Conservation (phyloP, 2,329 filamentous ascomycete species). For the Waltergamsia citrina region DNA sequence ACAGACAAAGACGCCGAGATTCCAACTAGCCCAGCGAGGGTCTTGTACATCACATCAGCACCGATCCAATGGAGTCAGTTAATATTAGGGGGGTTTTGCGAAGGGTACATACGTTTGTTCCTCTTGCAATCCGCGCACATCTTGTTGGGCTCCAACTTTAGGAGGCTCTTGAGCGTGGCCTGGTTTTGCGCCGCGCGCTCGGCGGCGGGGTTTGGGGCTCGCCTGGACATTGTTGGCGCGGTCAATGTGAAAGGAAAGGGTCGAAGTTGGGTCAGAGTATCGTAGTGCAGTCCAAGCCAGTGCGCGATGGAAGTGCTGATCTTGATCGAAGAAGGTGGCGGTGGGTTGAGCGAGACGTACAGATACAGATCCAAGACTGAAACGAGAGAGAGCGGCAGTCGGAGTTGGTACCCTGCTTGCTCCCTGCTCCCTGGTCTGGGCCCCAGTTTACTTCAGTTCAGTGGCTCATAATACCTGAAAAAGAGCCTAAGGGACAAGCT, state of each 20-base stretch:
- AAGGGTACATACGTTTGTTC: conserved; percentile 80
- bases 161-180: conserved; percentile 83
- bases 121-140: conserved; percentile 96
- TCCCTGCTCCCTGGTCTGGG: too few species aligned
- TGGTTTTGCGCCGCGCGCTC: conserved; percentile 90
- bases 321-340: background rate
- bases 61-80: background rate
- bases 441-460: too few species aligned
- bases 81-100: background rate
- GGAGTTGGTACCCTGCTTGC: too few species aligned
- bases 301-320: too few species aligned
- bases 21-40: conserved; percentile 99
- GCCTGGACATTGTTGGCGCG: conserved; percentile 53
- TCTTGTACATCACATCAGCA: conserved; percentile 39
- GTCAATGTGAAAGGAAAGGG: background rate
- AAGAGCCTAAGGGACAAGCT: too few species aligned
- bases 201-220: conserved; percentile 65
- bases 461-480: too few species aligned
- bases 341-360: background rate
- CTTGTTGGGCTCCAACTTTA: conserved; percentile 95
- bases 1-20: conserved; percentile 92
- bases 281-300: background rate
- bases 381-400: too few species aligned
- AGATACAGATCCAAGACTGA: too few species aligned
- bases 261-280: background rate